These are phyloP conservation scores for Rhizopogon vulgaris DNA, from an alignment of 768 basidiomycete species.

Conservation along the genomic window DNA sequence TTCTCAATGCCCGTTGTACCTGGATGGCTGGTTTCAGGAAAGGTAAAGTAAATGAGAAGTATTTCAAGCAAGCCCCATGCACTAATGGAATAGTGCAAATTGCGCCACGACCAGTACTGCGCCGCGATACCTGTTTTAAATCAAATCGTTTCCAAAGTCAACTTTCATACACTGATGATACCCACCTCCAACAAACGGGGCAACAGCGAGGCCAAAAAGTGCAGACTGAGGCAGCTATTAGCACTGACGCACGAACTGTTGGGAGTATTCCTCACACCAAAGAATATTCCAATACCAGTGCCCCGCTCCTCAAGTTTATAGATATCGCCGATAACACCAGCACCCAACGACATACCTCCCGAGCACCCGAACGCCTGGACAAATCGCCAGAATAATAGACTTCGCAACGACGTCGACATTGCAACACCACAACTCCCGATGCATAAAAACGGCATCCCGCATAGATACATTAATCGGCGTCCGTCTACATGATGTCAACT, in stretches of 20 bases:
- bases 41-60: constrained; percentile 13
- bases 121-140: constrained; percentile 33
- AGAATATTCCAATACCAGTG: constrained; percentile 48
- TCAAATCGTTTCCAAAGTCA: not conserved
- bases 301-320: constrained; percentile 49
- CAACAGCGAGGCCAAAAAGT: constrained; percentile 49
- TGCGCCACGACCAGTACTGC: constrained; percentile 54
- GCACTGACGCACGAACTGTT: not conserved
- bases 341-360: constrained; percentile 45
- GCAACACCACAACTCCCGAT: constrained; percentile 55
- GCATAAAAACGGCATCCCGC: constrained; percentile 39
- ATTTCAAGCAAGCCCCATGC: constrained; percentile 30
- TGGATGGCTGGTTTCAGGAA: constrained; percentile 33
- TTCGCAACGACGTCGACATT: constrained; percentile 33
- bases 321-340: constrained; percentile 53
- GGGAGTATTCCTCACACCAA: constrained; percentile 29
- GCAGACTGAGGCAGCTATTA: constrained; percentile 16
- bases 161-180: not conserved
- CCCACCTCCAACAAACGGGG: constrained; percentile 47
- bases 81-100: constrained; percentile 41
- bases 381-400: constrained; percentile 51
- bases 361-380: constrained; percentile 56
- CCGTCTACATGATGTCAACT: constrained; percentile 43
- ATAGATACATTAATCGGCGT: constrained; percentile 48
- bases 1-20: constrained; percentile 23